Evolutionary conservation across 805 yeast genomes (phyloP).

Genomic region (Vanderwaltozyma polyspora): DNA sequence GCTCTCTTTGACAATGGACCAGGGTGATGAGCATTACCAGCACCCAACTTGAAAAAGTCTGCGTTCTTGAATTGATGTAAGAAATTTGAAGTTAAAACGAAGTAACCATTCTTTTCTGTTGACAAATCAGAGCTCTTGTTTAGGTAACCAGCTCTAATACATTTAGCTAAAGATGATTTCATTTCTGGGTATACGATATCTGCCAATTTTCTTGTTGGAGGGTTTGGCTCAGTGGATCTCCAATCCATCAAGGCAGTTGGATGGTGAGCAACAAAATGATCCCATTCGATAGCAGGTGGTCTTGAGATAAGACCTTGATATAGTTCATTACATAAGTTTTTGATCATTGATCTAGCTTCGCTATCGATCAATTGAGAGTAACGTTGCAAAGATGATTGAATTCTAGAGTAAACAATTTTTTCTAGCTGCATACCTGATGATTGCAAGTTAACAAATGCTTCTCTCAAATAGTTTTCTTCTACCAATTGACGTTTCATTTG

Average conservation of each 20-base stretch:
- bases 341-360: conserved; percentile 44
- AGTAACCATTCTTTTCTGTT: neutral
- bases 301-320: conserved; percentile 38
- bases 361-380: conserved; percentile 42
- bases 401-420: conserved; percentile 48
- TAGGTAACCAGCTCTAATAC: conserved; percentile 47
- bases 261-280: conserved; percentile 42
- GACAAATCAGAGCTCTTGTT: conserved; percentile 15
- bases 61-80: conserved; percentile 51
- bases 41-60: conserved; percentile 14
- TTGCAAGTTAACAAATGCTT: conserved; percentile 54
- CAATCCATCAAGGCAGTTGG: conserved; percentile 31
- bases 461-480: conserved; percentile 56
- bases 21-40: conserved; percentile 1
- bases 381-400: conserved; percentile 44
- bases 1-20: conserved; percentile 1
- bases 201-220: conserved; percentile 36
- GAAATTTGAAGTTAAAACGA: conserved; percentile 57
- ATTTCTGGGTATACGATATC: conserved; percentile 44
- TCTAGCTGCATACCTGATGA: conserved; percentile 53
- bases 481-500: conserved; percentile 51
- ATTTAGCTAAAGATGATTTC: conserved; percentile 40
- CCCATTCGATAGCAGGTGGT: conserved; percentile 58
- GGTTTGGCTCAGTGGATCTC: conserved; percentile 30
- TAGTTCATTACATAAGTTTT: conserved; percentile 36